phyloP scores from a whole-genome alignment of 306 rosid species.

The Senna tora region DNA sequence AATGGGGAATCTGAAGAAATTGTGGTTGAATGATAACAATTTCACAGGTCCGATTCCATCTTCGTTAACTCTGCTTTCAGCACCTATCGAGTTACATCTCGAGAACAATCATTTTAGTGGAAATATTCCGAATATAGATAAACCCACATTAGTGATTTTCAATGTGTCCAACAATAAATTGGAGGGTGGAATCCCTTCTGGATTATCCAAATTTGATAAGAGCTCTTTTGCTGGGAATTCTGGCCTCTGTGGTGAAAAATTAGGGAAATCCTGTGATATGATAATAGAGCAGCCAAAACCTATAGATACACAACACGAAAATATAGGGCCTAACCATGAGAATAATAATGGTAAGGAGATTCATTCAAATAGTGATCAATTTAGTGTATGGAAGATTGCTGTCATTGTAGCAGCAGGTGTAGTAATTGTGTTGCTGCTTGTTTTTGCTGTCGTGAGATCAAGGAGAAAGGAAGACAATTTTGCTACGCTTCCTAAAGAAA shows the following conservation, averaged over 20 bases:
- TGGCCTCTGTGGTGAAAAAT: conserved; percentile 52
- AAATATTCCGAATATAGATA: conserved; percentile 42
- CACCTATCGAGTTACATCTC: conserved; percentile 55
- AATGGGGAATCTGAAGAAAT: conserved; percentile 67
- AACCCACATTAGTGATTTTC: conserved; percentile 33
- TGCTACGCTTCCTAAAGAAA: neutral
- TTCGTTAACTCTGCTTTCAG: conserved; percentile 49
- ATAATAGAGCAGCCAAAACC: neutral
- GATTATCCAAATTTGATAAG: conserved; percentile 44
- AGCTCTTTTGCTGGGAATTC: conserved; percentile 53
- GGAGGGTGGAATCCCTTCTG: conserved; percentile 67
- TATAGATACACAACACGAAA: no score
- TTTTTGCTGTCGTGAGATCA: conserved; percentile 33
- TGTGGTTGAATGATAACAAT: conserved; percentile 60
- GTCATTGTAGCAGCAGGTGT: conserved; percentile 32
- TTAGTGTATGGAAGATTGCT: conserved; percentile 28
- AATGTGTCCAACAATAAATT: conserved; percentile 63
- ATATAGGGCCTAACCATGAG: no score
- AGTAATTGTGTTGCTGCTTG: conserved; percentile 37
- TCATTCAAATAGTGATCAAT: neutral
- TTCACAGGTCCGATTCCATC: conserved; percentile 60
- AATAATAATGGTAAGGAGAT: neutral
- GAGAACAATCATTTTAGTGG: conserved; percentile 71
- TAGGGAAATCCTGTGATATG: conserved; percentile 44
- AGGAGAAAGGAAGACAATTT: conserved; percentile 24